phyloP scores from a whole-genome alignment of 2,329 filamentous ascomycete species.

The Diaporthe velutina region DNA sequence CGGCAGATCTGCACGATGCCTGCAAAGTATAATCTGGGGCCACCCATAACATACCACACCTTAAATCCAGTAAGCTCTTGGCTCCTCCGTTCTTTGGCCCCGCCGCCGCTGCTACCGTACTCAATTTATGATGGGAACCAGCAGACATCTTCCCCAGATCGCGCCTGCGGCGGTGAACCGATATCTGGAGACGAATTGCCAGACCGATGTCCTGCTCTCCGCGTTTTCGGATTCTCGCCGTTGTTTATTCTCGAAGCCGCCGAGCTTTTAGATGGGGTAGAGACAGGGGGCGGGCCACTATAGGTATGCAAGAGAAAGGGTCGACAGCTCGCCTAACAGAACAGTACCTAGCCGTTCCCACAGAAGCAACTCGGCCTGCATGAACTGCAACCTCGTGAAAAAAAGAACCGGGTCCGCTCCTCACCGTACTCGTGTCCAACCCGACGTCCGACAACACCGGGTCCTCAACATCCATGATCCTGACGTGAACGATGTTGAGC shows the following conservation, averaged over 20 bases:
- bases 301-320: not conserved
- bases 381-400: conserved; percentile 25
- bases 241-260: conserved; percentile 1
- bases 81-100: not conserved
- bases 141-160: not conserved
- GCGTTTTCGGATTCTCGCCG: conserved; percentile 22
- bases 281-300: not conserved
- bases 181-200: conserved; percentile 1
- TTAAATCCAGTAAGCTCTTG: conserved; percentile 33
- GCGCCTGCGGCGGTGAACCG: conserved; percentile 18
- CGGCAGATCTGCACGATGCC: conserved; percentile 22
- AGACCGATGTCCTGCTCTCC: not conserved
- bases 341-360: conserved; percentile 20
- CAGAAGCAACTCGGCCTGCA: conserved; percentile 25
- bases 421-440: conserved; percentile 12
- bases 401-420: not conserved
- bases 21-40: conserved; percentile 28
- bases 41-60: conserved; percentile 12
- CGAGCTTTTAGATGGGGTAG: not conserved
- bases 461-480: not conserved
- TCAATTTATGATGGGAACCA: conserved; percentile 4
- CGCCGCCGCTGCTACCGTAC: not conserved
- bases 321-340: not conserved
- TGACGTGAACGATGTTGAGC: not conserved
- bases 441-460: conserved; percentile 8